phyloP scores from a whole-genome alignment of 805 yeast species.

The Wickerhamiella alocasiicola region DNA sequence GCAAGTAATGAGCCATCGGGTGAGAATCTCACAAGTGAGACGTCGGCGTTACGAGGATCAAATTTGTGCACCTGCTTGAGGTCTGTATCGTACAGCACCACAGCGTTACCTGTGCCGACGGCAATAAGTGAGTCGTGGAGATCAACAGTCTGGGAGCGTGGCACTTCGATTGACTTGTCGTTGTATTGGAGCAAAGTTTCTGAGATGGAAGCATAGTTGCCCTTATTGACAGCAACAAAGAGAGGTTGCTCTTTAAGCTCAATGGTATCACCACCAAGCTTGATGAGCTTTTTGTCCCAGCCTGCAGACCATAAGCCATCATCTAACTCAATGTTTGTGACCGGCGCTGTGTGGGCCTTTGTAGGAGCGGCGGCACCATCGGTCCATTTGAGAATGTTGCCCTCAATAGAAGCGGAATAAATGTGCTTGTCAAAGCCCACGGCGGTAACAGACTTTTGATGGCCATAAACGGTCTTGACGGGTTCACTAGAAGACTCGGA shows the following conservation, averaged over 20 bases:
- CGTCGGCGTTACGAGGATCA: conserved; percentile 45
- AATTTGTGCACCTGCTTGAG: conserved; percentile 27
- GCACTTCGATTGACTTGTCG: conserved; percentile 21
- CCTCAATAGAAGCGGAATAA: conserved; percentile 73
- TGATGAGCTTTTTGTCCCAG: conserved; percentile 75
- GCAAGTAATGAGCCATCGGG: conserved; percentile 61
- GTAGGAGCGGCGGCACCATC: conserved; percentile 30
- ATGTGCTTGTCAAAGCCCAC: conserved; percentile 27
- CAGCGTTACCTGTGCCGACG: conserved; percentile 37
- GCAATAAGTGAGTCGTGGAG: conserved; percentile 33
- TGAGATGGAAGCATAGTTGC: conserved; percentile 34
- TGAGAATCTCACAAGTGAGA: conserved; percentile 54
- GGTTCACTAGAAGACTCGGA: conserved; percentile 29
- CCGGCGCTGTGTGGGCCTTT: conserved; percentile 47
- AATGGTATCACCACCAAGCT: conserved; percentile 26
- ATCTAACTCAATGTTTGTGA: conserved; percentile 40
- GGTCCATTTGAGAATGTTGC: conserved; percentile 53
- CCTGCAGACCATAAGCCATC: conserved; percentile 43
- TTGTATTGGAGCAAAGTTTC: conserved; percentile 32
- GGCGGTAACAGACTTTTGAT: conserved; percentile 70
- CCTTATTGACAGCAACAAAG: conserved; percentile 31
- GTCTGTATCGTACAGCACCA: conserved; percentile 33
- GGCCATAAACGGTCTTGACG: conserved; percentile 46
- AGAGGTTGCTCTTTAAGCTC: conserved; percentile 39
- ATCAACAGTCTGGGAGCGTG: conserved; percentile 37